phyloP scores from a whole-genome alignment of 73 alveolate genomes.

The Loxodes magnus region DNA sequence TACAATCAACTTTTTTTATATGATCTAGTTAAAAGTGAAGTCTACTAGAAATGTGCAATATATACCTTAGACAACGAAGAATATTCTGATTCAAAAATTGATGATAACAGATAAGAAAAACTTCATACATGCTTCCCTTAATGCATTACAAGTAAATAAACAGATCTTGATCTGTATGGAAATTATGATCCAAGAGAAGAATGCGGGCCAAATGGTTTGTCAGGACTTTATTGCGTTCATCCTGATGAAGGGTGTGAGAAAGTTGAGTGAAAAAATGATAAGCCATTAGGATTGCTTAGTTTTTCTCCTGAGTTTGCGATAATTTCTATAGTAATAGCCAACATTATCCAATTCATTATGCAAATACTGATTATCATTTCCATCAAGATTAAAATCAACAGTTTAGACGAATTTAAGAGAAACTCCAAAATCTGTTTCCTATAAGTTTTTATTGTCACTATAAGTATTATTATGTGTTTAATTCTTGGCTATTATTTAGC shows the following conservation, averaged over 20 bases:
- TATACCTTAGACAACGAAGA: conserved; percentile 12
- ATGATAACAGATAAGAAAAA: conserved; percentile 15
- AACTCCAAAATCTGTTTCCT: conserved; percentile 13
- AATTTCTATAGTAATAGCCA: too few species aligned
- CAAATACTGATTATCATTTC: conserved; percentile 20
- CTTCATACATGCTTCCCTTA: conserved; percentile 43
- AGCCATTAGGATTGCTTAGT: too few species aligned
- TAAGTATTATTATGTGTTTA: conserved; percentile 3
- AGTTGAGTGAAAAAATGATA: too few species aligned
- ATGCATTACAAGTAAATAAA: conserved; percentile 26
- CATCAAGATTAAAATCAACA: conserved; percentile 14
- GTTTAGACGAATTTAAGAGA: conserved; percentile 13
- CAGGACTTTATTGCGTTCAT: too few species aligned
- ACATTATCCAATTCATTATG: too few species aligned
- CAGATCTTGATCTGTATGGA: too few species aligned
- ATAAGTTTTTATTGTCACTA: conserved; percentile 11
- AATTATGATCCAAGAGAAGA: too few species aligned
- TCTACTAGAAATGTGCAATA: conserved; percentile 26
- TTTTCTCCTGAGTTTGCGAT: too few species aligned
- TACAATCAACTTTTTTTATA: conserved; percentile 23
- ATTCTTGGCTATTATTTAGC: conserved; percentile 6
- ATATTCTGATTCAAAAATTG: conserved; percentile 5
- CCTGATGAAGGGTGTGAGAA: too few species aligned
- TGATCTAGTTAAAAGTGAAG: conserved; percentile 17
- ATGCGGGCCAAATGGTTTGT: too few species aligned